Percentiles rank a stretch among this genome's conserved stretches.
phyloP scores from a whole-genome alignment of 208 protist genomes.

The Wallacemonas collosoma region DNA sequence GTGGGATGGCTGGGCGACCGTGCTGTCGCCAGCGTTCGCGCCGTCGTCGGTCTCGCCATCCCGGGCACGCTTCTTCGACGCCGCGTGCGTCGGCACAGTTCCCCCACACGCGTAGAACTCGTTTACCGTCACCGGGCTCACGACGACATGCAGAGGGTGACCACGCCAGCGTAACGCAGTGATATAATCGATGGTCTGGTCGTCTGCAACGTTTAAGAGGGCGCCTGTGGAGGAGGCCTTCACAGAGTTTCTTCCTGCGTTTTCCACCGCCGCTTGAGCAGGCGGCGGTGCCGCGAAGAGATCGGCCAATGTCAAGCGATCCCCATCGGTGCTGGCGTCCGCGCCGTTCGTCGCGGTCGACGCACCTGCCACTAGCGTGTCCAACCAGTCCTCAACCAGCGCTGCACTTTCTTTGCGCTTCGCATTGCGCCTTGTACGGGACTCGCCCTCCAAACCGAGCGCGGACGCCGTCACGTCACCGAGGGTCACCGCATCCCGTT shows the following conservation, averaged over 20 bases:
- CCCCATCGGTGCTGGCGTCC: conserved; percentile 9
- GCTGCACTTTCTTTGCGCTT: not conserved
- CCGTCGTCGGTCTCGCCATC: not conserved
- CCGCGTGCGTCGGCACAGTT: conserved; percentile 43
- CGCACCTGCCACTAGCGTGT: not conserved
- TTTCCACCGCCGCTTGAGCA: not conserved
- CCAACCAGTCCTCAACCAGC: conserved; percentile 14
- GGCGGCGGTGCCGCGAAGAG: conserved; percentile 24
- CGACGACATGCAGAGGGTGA: conserved; percentile 41
- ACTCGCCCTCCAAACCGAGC: not conserved
- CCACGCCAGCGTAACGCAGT: conserved; percentile 36
- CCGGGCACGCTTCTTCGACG: not conserved
- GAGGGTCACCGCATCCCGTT: not conserved
- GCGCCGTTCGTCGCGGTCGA: not conserved
- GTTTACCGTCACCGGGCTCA: conserved; percentile 51
- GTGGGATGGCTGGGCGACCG: not conserved
- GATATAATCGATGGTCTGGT: not conserved
- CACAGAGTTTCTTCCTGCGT: not conserved
- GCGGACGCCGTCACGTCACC: conserved; percentile 6
- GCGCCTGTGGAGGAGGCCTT: not conserved
- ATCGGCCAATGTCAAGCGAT: conserved; percentile 33
- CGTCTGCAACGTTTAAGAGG: conserved; percentile 35
- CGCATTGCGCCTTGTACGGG: not conserved
- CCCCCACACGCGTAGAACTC: conserved; percentile 69
- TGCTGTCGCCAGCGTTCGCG: not conserved